Conservation (phyloP, 805 yeast genomes). For the Kuraishia cidri region DNA sequence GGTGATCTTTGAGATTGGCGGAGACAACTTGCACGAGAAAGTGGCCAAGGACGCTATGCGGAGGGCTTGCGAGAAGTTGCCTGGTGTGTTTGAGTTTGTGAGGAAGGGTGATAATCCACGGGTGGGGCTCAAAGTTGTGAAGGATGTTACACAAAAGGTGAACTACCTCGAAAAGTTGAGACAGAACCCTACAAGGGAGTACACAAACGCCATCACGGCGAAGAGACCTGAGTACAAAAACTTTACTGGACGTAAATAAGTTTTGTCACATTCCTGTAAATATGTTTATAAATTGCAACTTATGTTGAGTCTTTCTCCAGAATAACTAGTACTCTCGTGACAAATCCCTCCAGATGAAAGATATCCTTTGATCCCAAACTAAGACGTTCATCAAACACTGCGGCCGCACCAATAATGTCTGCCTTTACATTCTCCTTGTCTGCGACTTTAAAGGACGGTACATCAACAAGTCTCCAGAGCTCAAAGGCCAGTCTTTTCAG, state of each 20-base stretch:
- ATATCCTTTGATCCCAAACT: conserved; percentile 83
- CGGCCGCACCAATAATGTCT: conserved; percentile 49
- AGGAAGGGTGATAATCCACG: conserved; percentile 56
- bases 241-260: conserved; percentile 18
- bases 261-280: conserved; percentile 1
- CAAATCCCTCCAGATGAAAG: conserved; percentile 91
- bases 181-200: conserved; percentile 57
- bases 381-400: conserved; percentile 77
- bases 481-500: conserved; percentile 45
- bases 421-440: conserved; percentile 20
- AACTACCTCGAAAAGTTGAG: conserved; percentile 48
- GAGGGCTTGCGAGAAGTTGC: conserved; percentile 85
- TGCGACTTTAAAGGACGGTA: conserved; percentile 8
- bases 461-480: conserved; percentile 18
- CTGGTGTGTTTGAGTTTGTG: conserved; percentile 86
- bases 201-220: conserved; percentile 42
- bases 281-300: neutral
- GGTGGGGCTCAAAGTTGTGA: conserved; percentile 57
- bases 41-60: conserved; percentile 87
- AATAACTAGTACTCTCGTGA: conserved; percentile 79
- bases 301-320: conserved; percentile 32
- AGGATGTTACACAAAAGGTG: conserved; percentile 28
- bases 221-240: conserved; percentile 41
- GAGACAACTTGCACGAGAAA: conserved; percentile 69
- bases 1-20: conserved; percentile 72